Conservation (phyloP, 2,329 filamentous ascomycete species). For the Monilinia fructigena region DNA sequence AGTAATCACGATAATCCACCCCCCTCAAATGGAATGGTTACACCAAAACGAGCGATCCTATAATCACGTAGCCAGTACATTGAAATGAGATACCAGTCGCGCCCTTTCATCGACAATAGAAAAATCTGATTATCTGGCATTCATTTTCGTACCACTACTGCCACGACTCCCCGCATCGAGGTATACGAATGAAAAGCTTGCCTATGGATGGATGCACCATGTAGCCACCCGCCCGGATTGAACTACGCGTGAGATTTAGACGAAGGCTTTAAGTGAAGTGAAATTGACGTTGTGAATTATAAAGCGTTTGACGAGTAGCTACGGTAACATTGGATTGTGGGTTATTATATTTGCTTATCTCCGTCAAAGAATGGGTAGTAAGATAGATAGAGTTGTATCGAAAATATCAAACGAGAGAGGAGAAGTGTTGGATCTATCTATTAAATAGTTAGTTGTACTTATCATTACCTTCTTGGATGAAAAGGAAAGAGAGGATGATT, state of each 20-base stretch:
- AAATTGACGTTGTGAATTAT: background rate
- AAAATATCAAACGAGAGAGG: background rate
- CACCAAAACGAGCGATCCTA: slow-evolving; percentile 23
- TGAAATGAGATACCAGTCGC: background rate
- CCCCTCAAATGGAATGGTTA: slow-evolving; percentile 19
- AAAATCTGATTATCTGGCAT: slow-evolving; percentile 21
- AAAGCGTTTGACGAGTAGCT: background rate
- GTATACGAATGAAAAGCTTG: background rate
- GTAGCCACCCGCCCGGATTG: slow-evolving; percentile 2
- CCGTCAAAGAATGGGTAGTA: no score
- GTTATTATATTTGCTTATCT: no score
- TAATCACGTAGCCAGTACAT: slow-evolving; percentile 1
- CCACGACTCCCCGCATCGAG: slow-evolving; percentile 13
- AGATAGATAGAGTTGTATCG: no score
- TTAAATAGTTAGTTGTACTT: no score
- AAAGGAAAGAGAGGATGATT: no score
- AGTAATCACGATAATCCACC: slow-evolving; percentile 29
- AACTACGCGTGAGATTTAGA: background rate
- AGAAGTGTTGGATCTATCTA: background rate
- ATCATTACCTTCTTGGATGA: no score
- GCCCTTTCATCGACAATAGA: background rate
- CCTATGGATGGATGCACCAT: background rate
- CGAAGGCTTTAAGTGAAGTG: background rate
- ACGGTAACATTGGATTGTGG: background rate
- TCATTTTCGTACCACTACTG: slow-evolving; percentile 20